Evolutionary conservation across 257 asterid genomes (phyloP).

Genomic region (Solanum ahanhuiri): DNA sequence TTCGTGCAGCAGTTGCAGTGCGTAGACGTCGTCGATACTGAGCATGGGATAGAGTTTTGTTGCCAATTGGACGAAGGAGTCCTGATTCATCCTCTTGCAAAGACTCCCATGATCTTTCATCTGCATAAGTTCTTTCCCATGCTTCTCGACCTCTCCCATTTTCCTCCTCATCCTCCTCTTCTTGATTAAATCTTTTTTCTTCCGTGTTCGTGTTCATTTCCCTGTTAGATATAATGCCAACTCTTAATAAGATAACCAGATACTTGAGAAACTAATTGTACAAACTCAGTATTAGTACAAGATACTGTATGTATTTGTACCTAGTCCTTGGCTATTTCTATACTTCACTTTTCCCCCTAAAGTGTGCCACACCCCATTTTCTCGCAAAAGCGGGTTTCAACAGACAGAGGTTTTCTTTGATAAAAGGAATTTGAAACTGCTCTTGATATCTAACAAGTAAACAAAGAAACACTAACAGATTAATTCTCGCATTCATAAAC

Average conservation of each 20-base stretch:
- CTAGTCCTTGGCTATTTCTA: not conserved
- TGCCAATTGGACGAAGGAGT: constrained; percentile 82
- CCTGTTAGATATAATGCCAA: not conserved
- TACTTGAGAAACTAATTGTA: not conserved
- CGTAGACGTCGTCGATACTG: constrained; percentile 83
- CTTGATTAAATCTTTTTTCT: constrained; percentile 30
- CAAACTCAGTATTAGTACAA: not conserved
- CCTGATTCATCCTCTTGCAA: constrained; percentile 97
- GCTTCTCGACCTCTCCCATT: constrained; percentile 59
- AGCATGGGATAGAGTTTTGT: constrained; percentile 79
- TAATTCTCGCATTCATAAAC: not conserved
- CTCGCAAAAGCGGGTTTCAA: too few species aligned
- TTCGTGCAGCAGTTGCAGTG: constrained; percentile 48
- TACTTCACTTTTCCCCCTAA: not conserved
- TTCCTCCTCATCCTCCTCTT: constrained; percentile 73
- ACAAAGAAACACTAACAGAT: not conserved
- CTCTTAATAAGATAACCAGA: not conserved
- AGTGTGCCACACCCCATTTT: not conserved
- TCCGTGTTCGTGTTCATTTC: constrained; percentile 40
- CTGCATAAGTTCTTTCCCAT: constrained; percentile 89
- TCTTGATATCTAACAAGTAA: too few species aligned
- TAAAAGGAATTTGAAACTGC: not conserved
- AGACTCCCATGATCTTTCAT: constrained; percentile 97
- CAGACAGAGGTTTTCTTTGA: not conserved
- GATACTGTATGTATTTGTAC: not conserved